phyloP scores from a whole-genome alignment of 2,329 filamentous ascomycete species.

The Fusarium citri region DNA sequence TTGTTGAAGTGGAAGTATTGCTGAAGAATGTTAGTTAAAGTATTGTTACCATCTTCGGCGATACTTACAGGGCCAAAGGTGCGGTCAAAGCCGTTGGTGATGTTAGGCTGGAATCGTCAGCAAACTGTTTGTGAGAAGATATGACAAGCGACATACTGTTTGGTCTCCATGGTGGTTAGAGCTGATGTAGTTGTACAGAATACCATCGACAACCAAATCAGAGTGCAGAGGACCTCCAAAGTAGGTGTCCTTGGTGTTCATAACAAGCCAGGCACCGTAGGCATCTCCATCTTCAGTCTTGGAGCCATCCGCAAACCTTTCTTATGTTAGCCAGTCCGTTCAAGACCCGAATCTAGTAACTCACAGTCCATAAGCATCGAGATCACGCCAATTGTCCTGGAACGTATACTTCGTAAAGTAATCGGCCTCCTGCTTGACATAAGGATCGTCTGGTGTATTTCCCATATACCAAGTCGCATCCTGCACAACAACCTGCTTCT shows the following conservation, averaged over 20 bases:
- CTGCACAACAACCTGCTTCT: slow-evolving; percentile 64
- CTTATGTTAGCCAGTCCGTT: slow-evolving; percentile 4
- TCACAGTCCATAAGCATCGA: slow-evolving; percentile 65
- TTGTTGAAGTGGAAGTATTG: slow-evolving; percentile 73
- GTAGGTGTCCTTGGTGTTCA: slow-evolving; percentile 73
- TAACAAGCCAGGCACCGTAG: slow-evolving; percentile 72
- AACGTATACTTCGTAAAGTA: slow-evolving; percentile 78
- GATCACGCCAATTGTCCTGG: slow-evolving; percentile 67
- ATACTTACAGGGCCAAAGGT: slow-evolving; percentile 67
- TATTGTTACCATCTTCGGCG: neutral
- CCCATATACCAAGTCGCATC: slow-evolving; percentile 73
- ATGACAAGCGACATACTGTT: slow-evolving; percentile 47
- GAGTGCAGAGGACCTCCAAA: slow-evolving; percentile 72
- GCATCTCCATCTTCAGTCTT: slow-evolving; percentile 61
- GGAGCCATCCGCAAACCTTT: slow-evolving; percentile 51
- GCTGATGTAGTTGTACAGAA: slow-evolving; percentile 72
- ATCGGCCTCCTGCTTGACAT: slow-evolving; percentile 66
- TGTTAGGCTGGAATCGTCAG: slow-evolving; percentile 60
- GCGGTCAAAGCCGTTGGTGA: slow-evolving; percentile 72
- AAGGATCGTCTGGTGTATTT: slow-evolving; percentile 64
- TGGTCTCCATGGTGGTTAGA: slow-evolving; percentile 73
- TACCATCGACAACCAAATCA: slow-evolving; percentile 72
- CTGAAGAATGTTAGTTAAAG: slow-evolving; percentile 21
- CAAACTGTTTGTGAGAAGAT: neutral
- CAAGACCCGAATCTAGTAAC: neutral